phyloP scores from a whole-genome alignment of 495 filamentous ascomycete genomes.

The Xylaria scruposa region DNA sequence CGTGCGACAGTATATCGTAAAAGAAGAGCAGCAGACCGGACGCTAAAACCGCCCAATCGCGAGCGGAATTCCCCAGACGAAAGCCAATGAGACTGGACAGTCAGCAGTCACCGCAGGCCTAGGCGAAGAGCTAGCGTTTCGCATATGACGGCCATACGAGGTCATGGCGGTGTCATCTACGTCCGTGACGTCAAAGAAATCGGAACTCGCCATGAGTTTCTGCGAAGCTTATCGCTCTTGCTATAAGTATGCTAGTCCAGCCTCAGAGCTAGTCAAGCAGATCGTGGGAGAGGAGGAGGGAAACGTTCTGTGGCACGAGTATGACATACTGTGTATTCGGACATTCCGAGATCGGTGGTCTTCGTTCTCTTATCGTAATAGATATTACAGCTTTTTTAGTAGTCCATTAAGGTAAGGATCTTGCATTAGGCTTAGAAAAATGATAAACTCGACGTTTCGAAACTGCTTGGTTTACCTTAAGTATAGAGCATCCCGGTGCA shows the following conservation, averaged over 20 bases:
- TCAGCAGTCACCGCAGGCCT: background rate
- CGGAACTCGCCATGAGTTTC: background rate
- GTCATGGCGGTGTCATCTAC: slow-evolving; percentile 14
- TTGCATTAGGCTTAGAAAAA: background rate
- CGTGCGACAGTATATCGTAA: slow-evolving; percentile 11
- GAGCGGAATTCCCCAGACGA: background rate
- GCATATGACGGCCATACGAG: slow-evolving; percentile 8
- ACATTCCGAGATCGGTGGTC: background rate
- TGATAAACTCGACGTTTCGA: background rate
- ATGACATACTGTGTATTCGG: background rate
- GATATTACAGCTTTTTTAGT: background rate
- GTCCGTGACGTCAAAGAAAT: slow-evolving; percentile 5
- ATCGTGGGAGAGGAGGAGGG: background rate
- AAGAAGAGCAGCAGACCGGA: background rate
- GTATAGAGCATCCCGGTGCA: background rate
- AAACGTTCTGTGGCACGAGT: background rate
- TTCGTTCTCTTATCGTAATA: background rate
- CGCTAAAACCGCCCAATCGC: background rate
- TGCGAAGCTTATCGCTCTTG: background rate
- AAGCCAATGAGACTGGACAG: background rate
- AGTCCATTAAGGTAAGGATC: background rate
- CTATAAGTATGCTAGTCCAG: background rate
- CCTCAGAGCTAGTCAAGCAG: background rate
- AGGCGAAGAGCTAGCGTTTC: background rate
- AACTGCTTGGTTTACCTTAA: background rate